A percentile compares a stretch with the other conserved stretches of the same genome.
phyloP scores from a whole-genome alignment of 2,329 filamentous ascomycete species.

The Raffaelea albimanens region DNA sequence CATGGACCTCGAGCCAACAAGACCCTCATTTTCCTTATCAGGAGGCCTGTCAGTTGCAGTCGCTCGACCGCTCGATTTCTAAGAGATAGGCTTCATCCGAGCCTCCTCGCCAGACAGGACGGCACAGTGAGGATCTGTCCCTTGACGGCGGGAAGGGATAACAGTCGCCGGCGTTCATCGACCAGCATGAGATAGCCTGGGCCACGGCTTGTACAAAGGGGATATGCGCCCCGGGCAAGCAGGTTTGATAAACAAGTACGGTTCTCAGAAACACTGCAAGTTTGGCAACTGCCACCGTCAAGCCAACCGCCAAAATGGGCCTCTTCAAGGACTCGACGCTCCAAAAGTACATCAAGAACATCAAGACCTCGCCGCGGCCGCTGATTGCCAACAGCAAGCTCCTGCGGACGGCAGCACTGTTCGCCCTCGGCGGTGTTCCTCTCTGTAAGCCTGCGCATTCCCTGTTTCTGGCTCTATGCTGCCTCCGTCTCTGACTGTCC shows the following conservation, averaged over 20 bases:
- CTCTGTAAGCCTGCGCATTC: not conserved
- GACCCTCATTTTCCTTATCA: not conserved
- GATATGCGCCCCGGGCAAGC: too few species aligned
- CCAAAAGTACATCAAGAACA: not conserved
- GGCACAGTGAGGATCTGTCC: too few species aligned
- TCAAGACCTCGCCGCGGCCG: not conserved
- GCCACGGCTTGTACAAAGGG: too few species aligned
- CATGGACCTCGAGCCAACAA: too few species aligned
- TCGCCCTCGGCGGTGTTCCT: not conserved
- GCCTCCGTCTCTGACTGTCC: not conserved
- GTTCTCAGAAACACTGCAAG: too few species aligned
- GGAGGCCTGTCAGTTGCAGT: too few species aligned
- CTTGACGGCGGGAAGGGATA: too few species aligned
- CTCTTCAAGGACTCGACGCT: not conserved
- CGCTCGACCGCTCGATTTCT: too few species aligned
- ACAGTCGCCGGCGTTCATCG: too few species aligned
- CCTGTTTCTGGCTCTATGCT: not conserved
- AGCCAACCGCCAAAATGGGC: not conserved
- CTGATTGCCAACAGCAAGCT: not conserved
- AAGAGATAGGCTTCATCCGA: slow-evolving; percentile 2
- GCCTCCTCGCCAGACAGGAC: too few species aligned
- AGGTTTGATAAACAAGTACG: too few species aligned
- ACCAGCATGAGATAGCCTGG: too few species aligned
- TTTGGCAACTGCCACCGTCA: not conserved
- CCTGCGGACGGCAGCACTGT: not conserved